These are phyloP conservation scores for Juglanconis juglandina DNA, from an alignment of 2,329 filamentous ascomycete species.

Conservation along the genomic window DNA sequence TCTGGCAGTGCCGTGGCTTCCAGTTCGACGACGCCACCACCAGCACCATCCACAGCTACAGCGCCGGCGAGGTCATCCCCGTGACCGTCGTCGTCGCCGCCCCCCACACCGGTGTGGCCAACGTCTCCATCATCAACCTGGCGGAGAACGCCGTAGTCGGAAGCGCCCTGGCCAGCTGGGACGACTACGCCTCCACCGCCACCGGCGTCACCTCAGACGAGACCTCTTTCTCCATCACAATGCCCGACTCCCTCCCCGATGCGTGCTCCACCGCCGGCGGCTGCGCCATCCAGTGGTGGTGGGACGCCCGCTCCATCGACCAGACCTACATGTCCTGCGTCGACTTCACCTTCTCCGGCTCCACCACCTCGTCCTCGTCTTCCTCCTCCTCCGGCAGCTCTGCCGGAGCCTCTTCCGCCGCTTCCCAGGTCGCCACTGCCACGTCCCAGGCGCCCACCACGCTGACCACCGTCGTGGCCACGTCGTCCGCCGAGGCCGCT, in stretches of 20 bases:
- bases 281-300: conserved; percentile 55
- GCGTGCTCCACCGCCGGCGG: conserved; percentile 41
- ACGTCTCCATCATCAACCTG: conserved; percentile 52
- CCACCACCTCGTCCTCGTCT: neutral
- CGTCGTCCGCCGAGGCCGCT: neutral
- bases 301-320: conserved; percentile 39
- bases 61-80: conserved; percentile 42
- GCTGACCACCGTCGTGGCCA: conserved; percentile 10
- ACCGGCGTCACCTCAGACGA: conserved; percentile 40
- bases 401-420: neutral
- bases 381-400: neutral
- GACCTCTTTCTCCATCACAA: conserved; percentile 49
- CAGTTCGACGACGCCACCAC: conserved; percentile 51
- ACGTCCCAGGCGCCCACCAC: conserved; percentile 5
- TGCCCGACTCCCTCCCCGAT: conserved; percentile 44
- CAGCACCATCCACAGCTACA: conserved; percentile 49
- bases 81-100: conserved; percentile 45
- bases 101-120: conserved; percentile 53
- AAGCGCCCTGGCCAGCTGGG: conserved; percentile 42
- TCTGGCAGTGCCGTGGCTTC: conserved; percentile 57
- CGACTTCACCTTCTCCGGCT: conserved; percentile 37
- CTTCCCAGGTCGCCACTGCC: neutral
- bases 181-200: conserved; percentile 46
- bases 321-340: conserved; percentile 58
- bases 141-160: conserved; percentile 47